Base-by-base conservation (phyloP, 768 basidiomycete species). In the Serendipita indica region DNA sequence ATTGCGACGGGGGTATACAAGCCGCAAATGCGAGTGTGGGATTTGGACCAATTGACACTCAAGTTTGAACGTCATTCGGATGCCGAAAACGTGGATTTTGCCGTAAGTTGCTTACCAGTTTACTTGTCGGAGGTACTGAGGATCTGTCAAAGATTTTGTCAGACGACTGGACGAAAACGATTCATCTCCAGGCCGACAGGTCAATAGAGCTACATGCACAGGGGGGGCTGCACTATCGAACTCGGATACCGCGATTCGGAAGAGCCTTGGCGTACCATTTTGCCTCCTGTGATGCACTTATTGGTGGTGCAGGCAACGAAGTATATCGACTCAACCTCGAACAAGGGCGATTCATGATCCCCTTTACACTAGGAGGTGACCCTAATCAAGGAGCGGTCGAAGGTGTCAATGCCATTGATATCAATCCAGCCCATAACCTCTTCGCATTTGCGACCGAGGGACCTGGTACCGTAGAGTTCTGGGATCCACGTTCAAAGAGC, bases 111-210 rank as follows among this genome's bases (percentile, higher is more conserved):
- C 75, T 79, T 67, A 60, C 12, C 39, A 30, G 63, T 60, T 57
- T 41, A 45, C 37, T 57, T 32, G 33, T 61, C 52, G 12, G 41
- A 57, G 20, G 39, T 13, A 7, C 10, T 7, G 25, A 10, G 10
- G 10, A 13, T 14, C 49, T 30, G 20, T 13, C 35, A 35, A 61
- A 96, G 92, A 84, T 90, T 64, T 76, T 98, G 5, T 97, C 93
- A 1, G 88, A 93, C 66, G 94, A 98, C 74, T 98, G 94, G 94
- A 98, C 94, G 4, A 98, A 98, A 69, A 84, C 89, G n/a, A 77
- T 97, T 62, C 92, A 96, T 69, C 78, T 99, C 1, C 96, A 98
- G 77, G 84, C 85, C 54, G 92, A 97, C 73, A 83, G 96, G n/a
- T 88, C 89, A 3, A 70, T 99, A 58, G 89, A 92, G 66, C 75